These are phyloP conservation scores for Ensete glaucum DNA, from an alignment of 176 grass and related monocot genomes.

Conservation along the genomic window DNA sequence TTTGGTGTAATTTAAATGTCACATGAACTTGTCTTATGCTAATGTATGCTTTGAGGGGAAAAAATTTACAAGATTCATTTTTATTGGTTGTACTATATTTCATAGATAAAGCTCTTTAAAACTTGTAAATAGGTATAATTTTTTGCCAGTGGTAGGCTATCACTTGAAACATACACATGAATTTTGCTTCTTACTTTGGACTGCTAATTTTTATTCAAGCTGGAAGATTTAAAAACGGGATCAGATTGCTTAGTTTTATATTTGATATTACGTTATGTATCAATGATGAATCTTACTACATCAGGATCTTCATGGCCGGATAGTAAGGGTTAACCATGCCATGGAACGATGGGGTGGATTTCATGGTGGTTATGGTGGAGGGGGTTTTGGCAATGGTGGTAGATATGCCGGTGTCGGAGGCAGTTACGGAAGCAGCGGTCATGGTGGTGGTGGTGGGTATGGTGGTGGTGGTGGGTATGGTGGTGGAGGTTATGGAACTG, in stretches of 20 bases:
- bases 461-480: conserved; percentile 15
- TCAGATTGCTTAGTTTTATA: background rate
- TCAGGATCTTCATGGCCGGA: conserved; percentile 77
- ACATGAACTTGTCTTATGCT: no score
- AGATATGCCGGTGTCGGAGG: conserved; percentile 1
- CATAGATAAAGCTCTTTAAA: no score
- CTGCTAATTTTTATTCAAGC: no score
- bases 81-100: no score
- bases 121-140: no score
- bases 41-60: no score
- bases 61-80: no score
- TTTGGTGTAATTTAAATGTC: no score
- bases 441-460: conserved; percentile 9
- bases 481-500: conserved; percentile 17
- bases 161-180: background rate
- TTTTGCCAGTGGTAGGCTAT: background rate
- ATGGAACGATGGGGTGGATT: conserved; percentile 33
- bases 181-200: conserved; percentile 6
- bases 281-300: background rate
- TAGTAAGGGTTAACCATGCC: conserved; percentile 46
- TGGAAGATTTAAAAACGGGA: background rate
- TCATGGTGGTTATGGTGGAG: conserved; percentile 2
- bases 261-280: background rate
- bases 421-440: conserved; percentile 1
- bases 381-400: conserved; percentile 15